Conservation (phyloP, 2,329 filamentous ascomycete species). For the Elsinoe perseae region DNA sequence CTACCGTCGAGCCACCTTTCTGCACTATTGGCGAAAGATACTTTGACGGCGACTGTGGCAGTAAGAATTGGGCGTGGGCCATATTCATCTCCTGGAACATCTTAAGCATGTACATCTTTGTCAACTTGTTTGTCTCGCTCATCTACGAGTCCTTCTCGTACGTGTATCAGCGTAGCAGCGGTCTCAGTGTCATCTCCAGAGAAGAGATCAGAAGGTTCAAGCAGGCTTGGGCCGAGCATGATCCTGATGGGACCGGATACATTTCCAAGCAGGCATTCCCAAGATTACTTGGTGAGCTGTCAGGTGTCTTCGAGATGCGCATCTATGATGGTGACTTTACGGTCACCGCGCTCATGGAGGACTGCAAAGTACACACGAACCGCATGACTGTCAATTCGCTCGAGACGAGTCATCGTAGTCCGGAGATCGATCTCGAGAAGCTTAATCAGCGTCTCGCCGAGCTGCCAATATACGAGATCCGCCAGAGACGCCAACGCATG, state of each 20-base stretch:
- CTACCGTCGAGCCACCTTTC: constrained; percentile 66
- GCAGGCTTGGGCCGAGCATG: constrained; percentile 93
- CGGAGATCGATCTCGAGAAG: constrained; percentile 60
- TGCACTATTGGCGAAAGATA: constrained; percentile 68
- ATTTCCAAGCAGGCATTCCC: constrained; percentile 88
- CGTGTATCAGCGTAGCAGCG: constrained; percentile 92
- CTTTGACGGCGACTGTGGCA: constrained; percentile 87
- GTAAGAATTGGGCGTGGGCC: constrained; percentile 74
- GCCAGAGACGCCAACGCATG: constrained; percentile 66
- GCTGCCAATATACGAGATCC: constrained; percentile 69
- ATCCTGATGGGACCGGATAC: constrained; percentile 83
- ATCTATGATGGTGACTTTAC: constrained; percentile 90
- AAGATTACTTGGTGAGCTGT: constrained; percentile 77
- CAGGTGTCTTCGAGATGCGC: constrained; percentile 93
- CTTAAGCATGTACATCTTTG: constrained; percentile 99
- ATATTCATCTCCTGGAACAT: constrained; percentile 98
- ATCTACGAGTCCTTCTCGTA: constrained; percentile 99
- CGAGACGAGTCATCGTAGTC: constrained; percentile 24
- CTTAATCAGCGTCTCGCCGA: constrained; percentile 64
- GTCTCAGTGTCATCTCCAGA: constrained; percentile 80
- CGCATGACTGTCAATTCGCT: not conserved
- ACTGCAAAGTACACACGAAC: constrained; percentile 44
- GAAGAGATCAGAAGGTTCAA: constrained; percentile 97
- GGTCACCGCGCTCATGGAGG: constrained; percentile 76
- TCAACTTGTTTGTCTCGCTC: constrained; percentile 94